Evolutionary conservation across 2,329 filamentous ascomycete species (phyloP).

Genomic region (Diaporthe ampelina): DNA sequence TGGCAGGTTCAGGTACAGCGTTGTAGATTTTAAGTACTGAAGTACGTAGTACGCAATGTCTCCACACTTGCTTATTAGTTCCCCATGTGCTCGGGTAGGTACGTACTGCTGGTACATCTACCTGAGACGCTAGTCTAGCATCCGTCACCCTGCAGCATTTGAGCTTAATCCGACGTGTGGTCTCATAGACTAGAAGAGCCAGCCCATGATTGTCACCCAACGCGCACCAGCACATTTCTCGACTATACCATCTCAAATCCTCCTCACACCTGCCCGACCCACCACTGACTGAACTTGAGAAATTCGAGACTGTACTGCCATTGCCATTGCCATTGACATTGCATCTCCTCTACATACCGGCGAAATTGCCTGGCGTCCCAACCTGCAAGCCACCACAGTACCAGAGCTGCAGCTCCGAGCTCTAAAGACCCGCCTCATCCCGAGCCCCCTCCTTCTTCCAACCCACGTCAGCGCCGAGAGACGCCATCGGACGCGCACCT

Average conservation of each 20-base stretch:
- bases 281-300: not conserved
- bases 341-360: not conserved
- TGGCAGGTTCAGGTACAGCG: not conserved
- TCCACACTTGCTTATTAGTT: not conserved
- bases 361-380: not conserved
- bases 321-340: not conserved
- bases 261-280: not conserved
- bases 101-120: not conserved
- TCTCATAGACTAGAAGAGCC: not conserved
- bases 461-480: not conserved
- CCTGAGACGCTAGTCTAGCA: not conserved
- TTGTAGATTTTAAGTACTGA: not conserved
- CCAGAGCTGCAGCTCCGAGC: not conserved
- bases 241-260: not conserved
- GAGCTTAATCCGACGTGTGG: conserved; percentile 32
- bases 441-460: not conserved
- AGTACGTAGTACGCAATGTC: not conserved
- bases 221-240: not conserved
- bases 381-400: not conserved
- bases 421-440: not conserved
- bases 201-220: conserved; percentile 17
- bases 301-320: not conserved
- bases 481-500: not conserved
- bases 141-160: not conserved
- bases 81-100: not conserved